Evolutionary conservation across 768 basidiomycete species (phyloP), one percentile per base, ranked within the genome.

Genomic region (Termitomyces sp.): DNA sequence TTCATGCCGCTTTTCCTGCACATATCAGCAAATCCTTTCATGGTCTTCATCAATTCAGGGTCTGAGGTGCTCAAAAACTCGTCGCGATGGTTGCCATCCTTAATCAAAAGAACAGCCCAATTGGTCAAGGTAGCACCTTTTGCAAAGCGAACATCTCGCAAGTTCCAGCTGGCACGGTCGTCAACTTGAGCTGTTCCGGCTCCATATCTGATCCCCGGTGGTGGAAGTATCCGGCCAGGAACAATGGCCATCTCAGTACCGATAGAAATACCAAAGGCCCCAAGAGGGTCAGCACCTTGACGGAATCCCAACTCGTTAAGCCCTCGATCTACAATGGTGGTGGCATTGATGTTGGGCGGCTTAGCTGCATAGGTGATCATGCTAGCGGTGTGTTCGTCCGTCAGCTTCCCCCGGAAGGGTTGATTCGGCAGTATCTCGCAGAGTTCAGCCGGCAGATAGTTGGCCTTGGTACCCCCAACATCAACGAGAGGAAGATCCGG

Each of bases 301-400:
- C 73, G 64, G 60, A 85, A 79, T 1, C 89, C 91, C 3, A 94
- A 77, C 23, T 76, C 72, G 6, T 72, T 67, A 27, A 93, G 76
- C 2, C 91, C 91, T 30, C 76, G 74, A 11, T 75, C 70, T n/a
- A 81, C 75, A 59, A 93, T 91, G 19, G 77, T 62, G 2, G 63
- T 62, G 0, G 85, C 89, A 64, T 92, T 94, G 60, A 80, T 69
- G n/a, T 77, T 80, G 1, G 91, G 91, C 1, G 79, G 79, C 43
- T 84, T 83, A 55, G 88, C 89, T 0, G 91, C 89, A 46, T 72
- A 73, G 10, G 70, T 78, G 54, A 93, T 88, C 91, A 93, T 92
- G 9, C 69, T 66, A 1, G 86, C 79, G 0, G 89, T 91, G 61
- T 90, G 86, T 3, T 80, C 79, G 16, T 84, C 84, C 4, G 79